These are phyloP conservation scores for Macrocybe gigantea DNA, from an alignment of 768 basidiomycete genomes.

Conservation along the genomic window DNA sequence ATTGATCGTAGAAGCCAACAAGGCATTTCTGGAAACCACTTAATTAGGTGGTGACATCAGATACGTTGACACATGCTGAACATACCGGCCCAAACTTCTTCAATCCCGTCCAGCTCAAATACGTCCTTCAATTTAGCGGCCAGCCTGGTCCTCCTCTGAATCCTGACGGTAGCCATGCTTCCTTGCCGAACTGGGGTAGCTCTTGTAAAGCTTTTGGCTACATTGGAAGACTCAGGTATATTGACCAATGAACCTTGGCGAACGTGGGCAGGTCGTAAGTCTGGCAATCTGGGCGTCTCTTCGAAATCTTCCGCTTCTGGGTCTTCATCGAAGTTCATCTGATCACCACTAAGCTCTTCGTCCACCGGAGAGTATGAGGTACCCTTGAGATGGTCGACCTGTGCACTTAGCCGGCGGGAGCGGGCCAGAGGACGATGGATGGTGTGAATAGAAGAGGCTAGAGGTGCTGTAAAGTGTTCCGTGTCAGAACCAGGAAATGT, in stretches of 20 bases:
- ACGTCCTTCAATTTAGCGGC: conserved; percentile 88
- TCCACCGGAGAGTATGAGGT: conserved; percentile 18
- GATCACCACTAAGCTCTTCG: conserved; percentile 28
- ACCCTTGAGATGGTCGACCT: conserved; percentile 13
- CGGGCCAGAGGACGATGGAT: conserved; percentile 80
- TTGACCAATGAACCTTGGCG: conserved; percentile 6
- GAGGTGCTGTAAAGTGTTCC: conserved; percentile 28
- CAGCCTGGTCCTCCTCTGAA: conserved; percentile 62
- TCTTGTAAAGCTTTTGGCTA: conserved; percentile 6
- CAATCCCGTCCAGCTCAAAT: conserved; percentile 74
- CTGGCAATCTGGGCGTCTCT: conserved; percentile 37
- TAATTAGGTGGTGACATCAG: conserved; percentile 1
- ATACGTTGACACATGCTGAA: conserved; percentile 6
- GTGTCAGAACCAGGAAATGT: background rate
- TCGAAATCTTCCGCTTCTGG: conserved; percentile 52
- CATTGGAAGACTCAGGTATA: background rate
- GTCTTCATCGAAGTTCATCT: conserved; percentile 44
- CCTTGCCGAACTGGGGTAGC: conserved; percentile 37
- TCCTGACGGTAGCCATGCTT: conserved; percentile 69
- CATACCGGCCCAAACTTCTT: conserved; percentile 81
- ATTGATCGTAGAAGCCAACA: conserved; percentile 91
- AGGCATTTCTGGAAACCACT: conserved; percentile 64
- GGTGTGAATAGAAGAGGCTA: conserved; percentile 85
- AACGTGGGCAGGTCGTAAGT: conserved; percentile 7
- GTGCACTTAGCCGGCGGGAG: conserved; percentile 38